Evolutionary conservation across 352 stramenopile species (phyloP), one percentile per base, ranked within the genome.

Genomic region (Thraustochytrium striatum): DNA sequence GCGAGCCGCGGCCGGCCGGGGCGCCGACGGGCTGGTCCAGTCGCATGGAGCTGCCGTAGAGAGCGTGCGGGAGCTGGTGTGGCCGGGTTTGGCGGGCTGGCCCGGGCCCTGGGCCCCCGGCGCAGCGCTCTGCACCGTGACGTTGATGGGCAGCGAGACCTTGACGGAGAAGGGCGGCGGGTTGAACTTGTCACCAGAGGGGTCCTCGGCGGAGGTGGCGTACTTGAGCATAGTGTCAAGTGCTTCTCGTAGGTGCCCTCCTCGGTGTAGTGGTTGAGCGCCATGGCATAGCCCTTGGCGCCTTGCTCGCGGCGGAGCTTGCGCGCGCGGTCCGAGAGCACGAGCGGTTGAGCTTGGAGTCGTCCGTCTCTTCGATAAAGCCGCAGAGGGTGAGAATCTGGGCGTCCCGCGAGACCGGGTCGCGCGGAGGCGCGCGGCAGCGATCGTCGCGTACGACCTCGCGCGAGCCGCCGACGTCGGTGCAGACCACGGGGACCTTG

Each of bases 301-400:
- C 65, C 65, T 1, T 55, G 43, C 16, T 9, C 3, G 3, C 19
- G 13, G 50, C 65, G 65, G 0, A 21, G 13, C 21, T 43, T 3
- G 5, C 41, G 65, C 16, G 65, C 65, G 28, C 68, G 58, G n/a
- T 41, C 3, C 28, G 32, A 55, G 33, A 75, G 36, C 1, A 75
- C 21, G 1, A 75, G 52, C n/a, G 41, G 32, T 75, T 41, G 21
- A 75, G 50, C 65, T 75, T 75, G 41, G 8, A 5, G 65, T 75
- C 65, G 30, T 75, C 65, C 5, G 21, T n/a, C 47, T 62, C 65
- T 7, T 9, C 32, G 25, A 68, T 68, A 43, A 55, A 75, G 44
- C 65, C 65, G 36, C 65, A 75, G 43, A 75, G 50, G 8, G 65
- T 75, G 25, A 75, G 52, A 25, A 75, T 75, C 25, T 75, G 65